Evolutionary conservation across 2,329 filamentous ascomycete species (phyloP).

Genomic region (Botrytis pseudocinerea): DNA sequence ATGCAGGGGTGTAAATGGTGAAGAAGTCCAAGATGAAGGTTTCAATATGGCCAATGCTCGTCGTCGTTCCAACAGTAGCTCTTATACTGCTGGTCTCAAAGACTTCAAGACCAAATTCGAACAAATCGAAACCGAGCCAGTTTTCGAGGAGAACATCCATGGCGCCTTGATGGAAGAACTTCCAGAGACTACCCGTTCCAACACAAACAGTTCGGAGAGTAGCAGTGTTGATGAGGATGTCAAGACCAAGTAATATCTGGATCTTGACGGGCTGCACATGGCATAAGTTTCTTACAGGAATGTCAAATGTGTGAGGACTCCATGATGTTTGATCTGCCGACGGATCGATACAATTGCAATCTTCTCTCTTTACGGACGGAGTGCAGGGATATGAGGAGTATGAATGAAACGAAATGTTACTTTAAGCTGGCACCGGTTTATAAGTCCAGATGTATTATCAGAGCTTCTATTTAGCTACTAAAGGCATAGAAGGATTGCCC

Average conservation of each 20-base stretch:
- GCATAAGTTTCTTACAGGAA: background rate
- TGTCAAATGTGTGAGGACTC: constrained; percentile 15
- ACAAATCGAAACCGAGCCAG: constrained; percentile 80
- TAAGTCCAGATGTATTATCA: constrained; percentile 37
- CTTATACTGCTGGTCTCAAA: constrained; percentile 65
- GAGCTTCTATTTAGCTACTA: constrained; percentile 35
- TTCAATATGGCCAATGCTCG: constrained; percentile 85
- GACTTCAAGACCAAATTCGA: constrained; percentile 98
- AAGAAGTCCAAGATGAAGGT: constrained; percentile 79
- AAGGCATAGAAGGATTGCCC: constrained; percentile 42
- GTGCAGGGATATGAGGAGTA: constrained; percentile 32
- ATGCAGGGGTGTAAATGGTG: constrained; percentile 75
- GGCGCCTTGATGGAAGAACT: constrained; percentile 50
- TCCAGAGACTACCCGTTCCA: constrained; percentile 36
- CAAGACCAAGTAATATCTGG: constrained; percentile 44
- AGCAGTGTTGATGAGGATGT: constrained; percentile 44
- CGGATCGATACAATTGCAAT: constrained; percentile 34
- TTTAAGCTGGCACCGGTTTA: constrained; percentile 24
- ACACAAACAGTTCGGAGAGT: constrained; percentile 39
- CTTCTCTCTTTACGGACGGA: constrained; percentile 26
- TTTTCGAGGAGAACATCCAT: constrained; percentile 86
- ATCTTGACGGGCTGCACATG: constrained; percentile 10
- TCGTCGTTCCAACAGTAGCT: constrained; percentile 89
- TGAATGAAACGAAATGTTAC: constrained; percentile 14
- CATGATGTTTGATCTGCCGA: constrained; percentile 33